Evolutionary conservation across 352 stramenopile genomes (phyloP), one percentile per base, ranked within the genome.

Genomic region (Pythium sp.): DNA sequence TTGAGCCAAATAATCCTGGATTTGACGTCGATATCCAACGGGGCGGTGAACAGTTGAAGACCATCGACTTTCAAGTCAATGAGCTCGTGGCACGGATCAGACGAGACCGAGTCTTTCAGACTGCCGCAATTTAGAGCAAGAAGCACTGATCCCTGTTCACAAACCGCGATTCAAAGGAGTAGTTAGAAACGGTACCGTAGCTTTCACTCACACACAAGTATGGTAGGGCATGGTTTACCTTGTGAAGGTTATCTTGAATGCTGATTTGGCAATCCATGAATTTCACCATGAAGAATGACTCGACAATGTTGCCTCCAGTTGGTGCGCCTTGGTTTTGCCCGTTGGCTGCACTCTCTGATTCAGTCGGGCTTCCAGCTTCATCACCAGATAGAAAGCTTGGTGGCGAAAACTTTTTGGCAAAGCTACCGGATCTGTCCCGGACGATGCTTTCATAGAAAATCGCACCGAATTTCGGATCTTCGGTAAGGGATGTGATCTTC

Each of bases 261-360:
- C 73, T 91, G 41, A 93, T 78, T 71, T 95, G 87, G n/a, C 75
- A 87, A 61, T 95, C 87, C 68, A 90, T 76, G 32, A 93, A 91
- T 30, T 87, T 86, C 9, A 93, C 76, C 57, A 90, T 81, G 18
- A 93, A 69, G 51, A 90, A 91, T 2, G 81, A 74, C 8, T 86
- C 71, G 8, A 82, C 74, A n/a, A 83, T 64, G 55, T 64, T 66
- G 7, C 55, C 62, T 20, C 34, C 62, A 57, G 22, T 49, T 5
- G 28, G 38, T n/a, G 49, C 22, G 0, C 9, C 7, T 20, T 70
- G 57, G 2, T 11, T 60, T 8, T 64, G 34, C 0, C 56, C 58
- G 55, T 8, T 51, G 5, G 47, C 26, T n/a, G 15, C 30, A 15
- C 54, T 32, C 32, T 41, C 60, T 7, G 46, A 38, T 28, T 5